Base-by-base conservation (phyloP, 2,329 filamentous ascomycete genomes). In the Fusarium torulosum region DNA sequence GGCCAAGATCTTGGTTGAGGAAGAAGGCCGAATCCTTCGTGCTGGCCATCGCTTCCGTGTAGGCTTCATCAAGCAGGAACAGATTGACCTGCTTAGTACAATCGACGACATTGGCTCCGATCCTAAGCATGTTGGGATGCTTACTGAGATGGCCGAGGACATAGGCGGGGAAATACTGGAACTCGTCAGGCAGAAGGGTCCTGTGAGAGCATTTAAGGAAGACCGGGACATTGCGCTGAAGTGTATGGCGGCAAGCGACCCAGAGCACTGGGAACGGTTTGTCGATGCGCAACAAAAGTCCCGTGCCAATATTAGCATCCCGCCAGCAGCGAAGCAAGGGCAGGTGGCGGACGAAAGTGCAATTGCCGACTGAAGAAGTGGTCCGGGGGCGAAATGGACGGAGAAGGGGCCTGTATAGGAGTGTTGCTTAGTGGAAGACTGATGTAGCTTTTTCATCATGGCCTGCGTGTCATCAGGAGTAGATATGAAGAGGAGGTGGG, bases 251-350 rank as follows among this genome's bases (percentile, higher is more conserved):
- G 86, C 86, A 7, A 84, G 85, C 27, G 91, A 93, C 66, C 88
- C 89, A 0, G 86, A 88, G 64, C 84, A 91, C 75, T 87, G 91
- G 85, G 84, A 85, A 49, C 79, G 79, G 9, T 87, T 94, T 73
- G 83, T 85, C 23, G 87, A 90, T 77, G 81, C 84, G 37, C 88
- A 89, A 77, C 80, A 86, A 72, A 88, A 88, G 77, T 85, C 86
- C 7, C 79, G 82, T 57, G 84, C 83, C 13, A 88, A 88, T 69
- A 81, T 85, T 20, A 79, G 72, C 25, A 73, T 78, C 42, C 69
- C 75, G 8, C 54, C 67, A 31, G 60, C 61, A 53, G 69, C 73
- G 51, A 74, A 76, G 65, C 69, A 66, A 8, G 60, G 60, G 29
- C 71, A 74, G 53, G 52, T 45, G n/a, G 63, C 45, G 14, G 76